phyloP scores from a whole-genome alignment of 2,329 filamentous ascomycete genomes.

The Pestalotiopsis sp. region DNA sequence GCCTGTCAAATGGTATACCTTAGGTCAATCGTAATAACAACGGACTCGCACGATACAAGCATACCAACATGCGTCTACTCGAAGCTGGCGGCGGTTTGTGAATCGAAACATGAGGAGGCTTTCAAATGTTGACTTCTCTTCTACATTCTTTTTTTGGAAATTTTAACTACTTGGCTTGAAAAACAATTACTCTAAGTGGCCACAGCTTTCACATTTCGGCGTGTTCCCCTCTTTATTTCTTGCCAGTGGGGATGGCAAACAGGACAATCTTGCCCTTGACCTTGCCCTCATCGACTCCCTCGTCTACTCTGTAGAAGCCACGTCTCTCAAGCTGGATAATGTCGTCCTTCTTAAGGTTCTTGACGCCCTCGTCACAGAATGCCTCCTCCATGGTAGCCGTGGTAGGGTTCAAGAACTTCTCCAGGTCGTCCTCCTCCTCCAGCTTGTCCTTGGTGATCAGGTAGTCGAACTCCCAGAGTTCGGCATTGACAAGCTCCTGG shows the following conservation, averaged over 20 bases:
- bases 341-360: conserved; percentile 78
- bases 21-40: too few relatives aligned
- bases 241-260: conserved; percentile 62
- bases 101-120: not conserved
- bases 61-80: not conserved
- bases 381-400: conserved; percentile 77
- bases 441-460: conserved; percentile 94
- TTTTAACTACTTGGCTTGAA: not conserved
- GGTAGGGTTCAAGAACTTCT: conserved; percentile 78
- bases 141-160: not conserved
- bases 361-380: conserved; percentile 79
- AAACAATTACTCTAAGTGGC: not conserved
- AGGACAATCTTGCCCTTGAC: conserved; percentile 57
- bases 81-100: not conserved
- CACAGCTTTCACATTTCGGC: not conserved
- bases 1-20: too few relatives aligned
- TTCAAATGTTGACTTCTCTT: not conserved
- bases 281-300: conserved; percentile 54
- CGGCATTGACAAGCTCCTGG: conserved; percentile 77
- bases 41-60: too few relatives aligned
- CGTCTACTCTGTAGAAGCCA: conserved; percentile 88
- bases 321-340: conserved; percentile 95
- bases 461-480: conserved; percentile 94
- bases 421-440: conserved; percentile 82
- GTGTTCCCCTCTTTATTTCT: conserved; percentile 29